Conservation (phyloP, 768 basidiomycete genomes). For the Cubamyces sp. region DNA sequence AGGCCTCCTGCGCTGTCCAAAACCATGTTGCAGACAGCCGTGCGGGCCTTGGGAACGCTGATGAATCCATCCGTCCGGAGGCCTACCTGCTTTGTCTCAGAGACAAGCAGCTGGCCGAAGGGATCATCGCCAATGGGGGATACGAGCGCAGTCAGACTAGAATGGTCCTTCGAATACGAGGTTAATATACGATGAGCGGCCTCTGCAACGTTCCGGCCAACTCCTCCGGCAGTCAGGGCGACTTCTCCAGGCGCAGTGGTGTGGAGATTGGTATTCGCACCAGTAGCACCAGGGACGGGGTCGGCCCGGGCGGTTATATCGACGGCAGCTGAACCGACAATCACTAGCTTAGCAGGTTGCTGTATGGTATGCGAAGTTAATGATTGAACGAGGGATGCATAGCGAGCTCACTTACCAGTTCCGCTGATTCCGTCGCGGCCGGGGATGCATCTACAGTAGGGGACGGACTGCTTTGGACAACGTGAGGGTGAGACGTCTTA, state of each 20-base stretch:
- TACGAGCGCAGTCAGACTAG: constrained; percentile 58
- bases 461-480: neutral
- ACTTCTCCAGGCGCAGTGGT: constrained; percentile 86
- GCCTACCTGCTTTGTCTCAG: constrained; percentile 61
- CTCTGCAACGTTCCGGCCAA: constrained; percentile 95
- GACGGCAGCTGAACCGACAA: constrained; percentile 87
- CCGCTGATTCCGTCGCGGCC: neutral
- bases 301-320: constrained; percentile 74
- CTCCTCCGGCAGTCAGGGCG: constrained; percentile 78
- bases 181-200: constrained; percentile 72
- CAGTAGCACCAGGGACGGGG: constrained; percentile 31
- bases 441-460: neutral
- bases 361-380: neutral
- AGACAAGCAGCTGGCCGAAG: constrained; percentile 68
- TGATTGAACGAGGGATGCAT: too few species aligned
- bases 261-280: constrained; percentile 46
- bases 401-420: neutral
- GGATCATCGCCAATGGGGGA: constrained; percentile 78
- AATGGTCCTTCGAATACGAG: constrained; percentile 30
- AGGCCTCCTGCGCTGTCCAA: constrained; percentile 74
- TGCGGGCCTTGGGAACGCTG: constrained; percentile 44
- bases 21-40: constrained; percentile 88
- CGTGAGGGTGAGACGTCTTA: constrained; percentile 6
- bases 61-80: constrained; percentile 85
- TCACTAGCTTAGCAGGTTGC: constrained; percentile 54